Evolutionary conservation across 371 early-diverging fungal genomes (phyloP), one percentile per base, ranked within the genome.

Genomic region (Apophysomyces trapeziformis): DNA sequence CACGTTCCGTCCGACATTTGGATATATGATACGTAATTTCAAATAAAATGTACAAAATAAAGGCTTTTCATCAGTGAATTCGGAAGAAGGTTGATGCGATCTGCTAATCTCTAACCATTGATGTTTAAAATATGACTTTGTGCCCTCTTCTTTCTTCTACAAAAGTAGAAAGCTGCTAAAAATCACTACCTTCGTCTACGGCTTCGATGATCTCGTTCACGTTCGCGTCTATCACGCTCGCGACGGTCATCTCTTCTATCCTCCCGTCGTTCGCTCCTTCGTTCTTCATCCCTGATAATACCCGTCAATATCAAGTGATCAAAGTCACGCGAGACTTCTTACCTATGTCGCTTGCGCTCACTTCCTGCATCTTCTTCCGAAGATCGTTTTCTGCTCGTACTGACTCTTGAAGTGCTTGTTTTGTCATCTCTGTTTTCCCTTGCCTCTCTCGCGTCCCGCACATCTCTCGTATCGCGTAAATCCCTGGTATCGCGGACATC

Each of bases 181-280:
- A 26, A 21, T 13, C 57, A 38, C 38, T 63, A 54, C 56, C 62
- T 18, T 45, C 38, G 37, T 61, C 62, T 63, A 50, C 54, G 54
- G 54, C 54, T 57, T 39, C 39, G 44, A 12, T 62, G 54, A 26
- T 69, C 69, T 7, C 70, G 64, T 46, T 69, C 70, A 6, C 66
- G 65, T 12, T 66, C 61, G 14, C 70, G 66, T 16, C 74, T 47
- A 7, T 70, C 68, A n/a, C 64, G 62, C 14, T 54, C 65, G 39
- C 61, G 61, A 16, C 58, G 45, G 14, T 58, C 62, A 39, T 61
- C 69, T 7, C 57, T 36, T 38, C 65, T 43, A n/a, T 66, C 70
- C 7, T 66, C 60, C 13, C 77, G 57, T 66, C 76, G 37, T 37
- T 70, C 73, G 57, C 73, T 75, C 38, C 78, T 64, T 58, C 47